A percentile compares a stretch with the other conserved stretches of the same genome.
These are phyloP conservation scores for Zymoseptoria tritici DNA, from an alignment of 2,329 filamentous ascomycete species.

Conservation along the genomic window DNA sequence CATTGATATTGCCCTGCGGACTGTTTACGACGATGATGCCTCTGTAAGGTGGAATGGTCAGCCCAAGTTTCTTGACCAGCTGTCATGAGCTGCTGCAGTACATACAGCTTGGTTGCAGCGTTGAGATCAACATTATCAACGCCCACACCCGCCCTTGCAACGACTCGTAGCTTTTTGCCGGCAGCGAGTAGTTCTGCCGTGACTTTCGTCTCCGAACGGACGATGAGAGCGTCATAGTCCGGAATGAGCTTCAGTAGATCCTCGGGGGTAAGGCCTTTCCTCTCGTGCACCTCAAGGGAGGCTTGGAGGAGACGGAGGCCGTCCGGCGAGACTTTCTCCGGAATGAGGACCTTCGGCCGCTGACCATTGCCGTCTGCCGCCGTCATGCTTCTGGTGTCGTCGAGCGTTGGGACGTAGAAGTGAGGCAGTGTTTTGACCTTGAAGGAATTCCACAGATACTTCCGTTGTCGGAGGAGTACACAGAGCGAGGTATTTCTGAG, in stretches of 20 bases:
- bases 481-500: neutral
- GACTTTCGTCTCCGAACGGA: slow-evolving; percentile 76
- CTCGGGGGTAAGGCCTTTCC: slow-evolving; percentile 52
- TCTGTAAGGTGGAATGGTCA: neutral
- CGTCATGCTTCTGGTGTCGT: neutral
- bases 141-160: slow-evolving; percentile 72
- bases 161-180: slow-evolving; percentile 64
- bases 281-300: slow-evolving; percentile 63
- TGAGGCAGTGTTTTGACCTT: neutral
- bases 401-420: neutral
- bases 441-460: neutral
- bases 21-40: slow-evolving; percentile 57
- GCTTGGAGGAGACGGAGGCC: slow-evolving; percentile 61
- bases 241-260: slow-evolving; percentile 62
- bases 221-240: slow-evolving; percentile 67
- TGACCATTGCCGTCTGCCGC: neutral
- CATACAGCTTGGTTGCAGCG: slow-evolving; percentile 56
- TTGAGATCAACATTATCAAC: slow-evolving; percentile 76
- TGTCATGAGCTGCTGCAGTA: neutral
- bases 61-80: neutral
- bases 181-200: slow-evolving; percentile 59
- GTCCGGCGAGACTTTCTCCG: slow-evolving; percentile 74
- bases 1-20: slow-evolving; percentile 71
- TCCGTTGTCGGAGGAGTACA: neutral
- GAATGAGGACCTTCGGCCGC: slow-evolving; percentile 56